Percentiles rank a stretch among this genome's conserved stretches.
Conservation (phyloP, 2,329 filamentous ascomycete genomes). For the Phialophora expanda region DNA sequence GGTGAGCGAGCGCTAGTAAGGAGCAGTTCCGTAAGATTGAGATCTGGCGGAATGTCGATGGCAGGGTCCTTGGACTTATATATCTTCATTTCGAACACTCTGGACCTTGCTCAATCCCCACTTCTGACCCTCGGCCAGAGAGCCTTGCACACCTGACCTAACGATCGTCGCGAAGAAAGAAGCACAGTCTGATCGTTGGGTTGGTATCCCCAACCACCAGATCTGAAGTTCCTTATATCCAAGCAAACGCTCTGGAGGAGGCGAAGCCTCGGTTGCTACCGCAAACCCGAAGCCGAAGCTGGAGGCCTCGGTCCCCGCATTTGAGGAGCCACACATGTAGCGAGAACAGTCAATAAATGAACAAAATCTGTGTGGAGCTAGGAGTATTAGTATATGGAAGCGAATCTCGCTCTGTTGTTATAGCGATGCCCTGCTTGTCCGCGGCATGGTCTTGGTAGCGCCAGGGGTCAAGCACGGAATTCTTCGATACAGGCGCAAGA, state of each 20-base stretch:
- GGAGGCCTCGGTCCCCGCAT: neutral
- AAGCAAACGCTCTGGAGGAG: neutral
- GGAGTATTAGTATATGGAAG: neutral
- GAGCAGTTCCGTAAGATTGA: constrained; percentile 54
- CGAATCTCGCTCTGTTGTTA: neutral
- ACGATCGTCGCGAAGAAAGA: neutral
- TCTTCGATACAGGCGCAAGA: neutral
- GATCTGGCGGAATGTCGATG: constrained; percentile 45
- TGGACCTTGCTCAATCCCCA: neutral
- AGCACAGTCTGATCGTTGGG: too few species aligned
- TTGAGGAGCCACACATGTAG: neutral
- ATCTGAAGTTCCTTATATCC: neutral
- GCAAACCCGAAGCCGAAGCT: neutral
- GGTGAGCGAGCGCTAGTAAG: constrained; percentile 46
- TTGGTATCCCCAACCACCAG: neutral
- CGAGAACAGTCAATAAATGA: neutral
- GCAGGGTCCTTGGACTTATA: constrained; percentile 20
- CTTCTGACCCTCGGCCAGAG: neutral
- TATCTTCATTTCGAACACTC: constrained; percentile 13
- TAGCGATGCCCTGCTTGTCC: too few species aligned
- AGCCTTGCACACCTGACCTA: neutral
- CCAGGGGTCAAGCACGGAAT: neutral
- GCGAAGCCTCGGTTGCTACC: neutral
- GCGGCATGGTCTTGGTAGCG: neutral
- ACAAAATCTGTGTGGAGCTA: neutral